Base-by-base conservation (phyloP, 257 asterid species). In the Solanum verrucosum region DNA sequence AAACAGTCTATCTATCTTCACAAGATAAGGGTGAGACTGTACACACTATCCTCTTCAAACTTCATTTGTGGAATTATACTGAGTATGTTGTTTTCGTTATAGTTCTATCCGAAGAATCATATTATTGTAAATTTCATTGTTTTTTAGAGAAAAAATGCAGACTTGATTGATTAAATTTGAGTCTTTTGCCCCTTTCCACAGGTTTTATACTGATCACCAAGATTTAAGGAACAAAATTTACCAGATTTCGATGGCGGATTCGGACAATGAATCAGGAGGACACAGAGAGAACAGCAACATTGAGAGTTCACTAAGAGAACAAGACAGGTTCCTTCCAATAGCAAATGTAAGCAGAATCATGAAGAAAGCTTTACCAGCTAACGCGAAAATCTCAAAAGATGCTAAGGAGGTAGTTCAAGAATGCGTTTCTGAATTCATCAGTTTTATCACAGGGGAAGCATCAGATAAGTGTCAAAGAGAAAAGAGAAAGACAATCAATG, bases 181-280 rank as follows among this genome's bases (percentile, higher is more conserved):
- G 38, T 44, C 38, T 42, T 38, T 72, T 31, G 6, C 15, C 25
- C 38, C n/a, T 63, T 37, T 84, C 15, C 34, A 23, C 15, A 59
- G 49, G 87, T 14, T 8, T n/a, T 35, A 9, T n/a, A 37, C 6
- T 29, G 79, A 85, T 85, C 20, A 12, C 0, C n/a, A n/a, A 14
- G n/a, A 67, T 12, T 37, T 15, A 63, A 37, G 52, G 71, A 37
- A 25, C 37, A 59, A 9, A 15, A 78, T n/a, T 13, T 31, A 40
- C 13, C 20, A 44, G 38, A 52, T 56, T 56, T 21, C 5, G 73
- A 94, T 95, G 98, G 98, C 95, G 33, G 98, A 95, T 90, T 94
- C 98, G 6, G 98, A 94, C 87, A 95, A 94, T 88, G 98, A 95
- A 89, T 95, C 98, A 23, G 98, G 98, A 56, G 98, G 97, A 3